phyloP scores from a whole-genome alignment of 306 rosid species.

The Pyrus bretschneideri region DNA sequence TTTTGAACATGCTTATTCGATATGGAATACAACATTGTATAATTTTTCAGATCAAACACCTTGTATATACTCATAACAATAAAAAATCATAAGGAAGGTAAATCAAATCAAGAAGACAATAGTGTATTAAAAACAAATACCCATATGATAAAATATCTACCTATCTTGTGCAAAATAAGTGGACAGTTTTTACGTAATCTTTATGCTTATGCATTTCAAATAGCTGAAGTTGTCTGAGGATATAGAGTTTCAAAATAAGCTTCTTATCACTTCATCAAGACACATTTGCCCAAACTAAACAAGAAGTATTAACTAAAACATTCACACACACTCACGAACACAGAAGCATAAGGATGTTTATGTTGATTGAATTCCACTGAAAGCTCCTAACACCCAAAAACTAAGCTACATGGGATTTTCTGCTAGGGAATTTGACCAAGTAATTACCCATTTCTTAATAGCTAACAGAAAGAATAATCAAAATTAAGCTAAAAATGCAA shows the following conservation, averaged over 20 bases:
- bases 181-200: slow-evolving; percentile 83
- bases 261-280: slow-evolving; percentile 53
- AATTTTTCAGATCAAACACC: slow-evolving; percentile 89
- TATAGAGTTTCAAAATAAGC: slow-evolving; percentile 53
- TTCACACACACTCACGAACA: not conserved
- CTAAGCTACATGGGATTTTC: not conserved
- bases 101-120: slow-evolving; percentile 18
- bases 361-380: not conserved
- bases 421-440: not conserved
- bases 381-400: not conserved
- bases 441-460: not conserved
- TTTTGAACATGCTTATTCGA: slow-evolving; percentile 80
- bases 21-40: slow-evolving; percentile 80
- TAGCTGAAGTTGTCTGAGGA: slow-evolving; percentile 84
- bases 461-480: not conserved
- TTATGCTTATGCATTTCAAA: slow-evolving; percentile 78
- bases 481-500: not conserved
- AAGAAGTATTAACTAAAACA: not conserved
- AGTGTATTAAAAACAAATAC: not conserved
- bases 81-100: slow-evolving; percentile 12
- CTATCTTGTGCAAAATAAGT: slow-evolving; percentile 85
- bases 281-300: not conserved
- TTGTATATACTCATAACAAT: slow-evolving; percentile 63
- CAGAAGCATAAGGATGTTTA: not conserved
- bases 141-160: slow-evolving; percentile 23